phyloP scores from a whole-genome alignment of 2,329 filamentous ascomycete genomes.

The Trichophaea hybrida region DNA sequence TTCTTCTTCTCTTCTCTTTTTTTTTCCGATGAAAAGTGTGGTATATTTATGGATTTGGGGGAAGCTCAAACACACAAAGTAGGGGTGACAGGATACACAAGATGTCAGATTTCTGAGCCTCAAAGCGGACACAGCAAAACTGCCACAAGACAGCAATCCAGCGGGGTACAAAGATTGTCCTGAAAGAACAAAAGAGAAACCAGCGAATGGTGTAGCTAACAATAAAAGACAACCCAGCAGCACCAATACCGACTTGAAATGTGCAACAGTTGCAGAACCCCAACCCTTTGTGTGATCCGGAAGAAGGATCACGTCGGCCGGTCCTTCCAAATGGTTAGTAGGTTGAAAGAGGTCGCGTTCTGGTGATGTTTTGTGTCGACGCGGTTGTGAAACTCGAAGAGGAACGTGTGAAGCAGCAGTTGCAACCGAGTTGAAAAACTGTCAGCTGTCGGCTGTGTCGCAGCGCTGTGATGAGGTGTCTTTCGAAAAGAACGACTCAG shows the following conservation, averaged over 20 bases:
- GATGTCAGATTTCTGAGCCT: neutral
- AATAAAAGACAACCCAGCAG: neutral
- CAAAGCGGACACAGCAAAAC: neutral
- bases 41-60: constrained; percentile 7
- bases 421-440: no score
- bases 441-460: no score
- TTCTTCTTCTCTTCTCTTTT: constrained; percentile 1
- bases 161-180: neutral
- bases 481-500: no score
- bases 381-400: no score
- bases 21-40: neutral
- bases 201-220: neutral
- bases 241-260: neutral
- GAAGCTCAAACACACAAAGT: constrained; percentile 1
- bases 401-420: no score
- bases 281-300: neutral
- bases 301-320: no score
- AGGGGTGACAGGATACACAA: neutral
- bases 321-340: no score
- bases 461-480: no score
- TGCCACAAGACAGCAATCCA: neutral
- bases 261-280: neutral
- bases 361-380: no score
- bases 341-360: no score
- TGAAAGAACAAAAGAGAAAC: neutral